Evolutionary conservation across 2,329 filamentous ascomycete genomes (phyloP), one percentile per base, ranked within the genome.

Genomic region (Pseudogymnoascus pannorum): DNA sequence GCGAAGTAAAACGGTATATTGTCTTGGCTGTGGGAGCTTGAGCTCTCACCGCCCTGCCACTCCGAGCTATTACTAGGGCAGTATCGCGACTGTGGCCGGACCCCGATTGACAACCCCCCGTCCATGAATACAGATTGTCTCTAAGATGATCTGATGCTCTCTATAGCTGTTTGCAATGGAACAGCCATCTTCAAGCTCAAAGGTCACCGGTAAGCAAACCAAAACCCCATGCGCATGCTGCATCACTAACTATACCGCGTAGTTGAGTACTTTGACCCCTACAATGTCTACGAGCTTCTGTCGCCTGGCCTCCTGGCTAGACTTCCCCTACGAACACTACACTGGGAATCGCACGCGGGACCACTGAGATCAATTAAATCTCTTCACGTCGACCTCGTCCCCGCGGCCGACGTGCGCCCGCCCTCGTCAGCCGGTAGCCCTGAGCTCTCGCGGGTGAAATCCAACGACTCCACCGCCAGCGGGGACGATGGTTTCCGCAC

Each of bases 241-340:
- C 48, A 31, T 3, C 48, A 20, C 48, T 54, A 31, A 54, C 48
- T 31, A 24, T 3, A 54, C n/a, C 2, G 5, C 9, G 26, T 86
- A 96, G 92, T 97, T 78, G 92, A 97, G 80, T 99, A 96, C 77
- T 91, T 89, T 77, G 94, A 99, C 77, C 93, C 94, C 60, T 89
- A 91, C 72, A 87, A 89, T 70, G 83, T 97, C 65, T 97, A 93
- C 76, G 86, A 90, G 63, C 82, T 93, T 59, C 79, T 97, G 44
- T 87, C 88, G 9, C 85, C 90, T 2, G 86, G 92, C 62, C 80
- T 99, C 62, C 80, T 89, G 40, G 81, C 88, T 42, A 88, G 90
- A 60, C 81, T 97, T 0, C 94, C 94, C 33, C 81, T 99, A 36
- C 88, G 87, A 66, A 95, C 97, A 70, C 85, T 99, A 51, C 91